Conservation (phyloP, 352 stramenopile species). For the Pilasporangium apinafurcum region DNA sequence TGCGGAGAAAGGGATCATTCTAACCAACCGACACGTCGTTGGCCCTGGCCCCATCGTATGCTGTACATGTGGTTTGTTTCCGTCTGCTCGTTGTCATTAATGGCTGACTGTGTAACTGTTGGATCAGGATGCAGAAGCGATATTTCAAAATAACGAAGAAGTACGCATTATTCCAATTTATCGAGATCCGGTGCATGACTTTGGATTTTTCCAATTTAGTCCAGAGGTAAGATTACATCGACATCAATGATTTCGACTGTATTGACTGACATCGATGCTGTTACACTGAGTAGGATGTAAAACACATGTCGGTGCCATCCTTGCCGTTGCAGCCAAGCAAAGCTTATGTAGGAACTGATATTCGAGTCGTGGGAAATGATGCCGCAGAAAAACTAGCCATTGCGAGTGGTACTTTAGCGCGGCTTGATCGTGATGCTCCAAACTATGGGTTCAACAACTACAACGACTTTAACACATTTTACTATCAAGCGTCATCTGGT, state of each 20-base stretch:
- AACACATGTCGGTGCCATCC: slow-evolving; percentile 76
- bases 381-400: slow-evolving; percentile 90
- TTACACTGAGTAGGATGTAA: slow-evolving; percentile 50
- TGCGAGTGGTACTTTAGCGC: slow-evolving; percentile 86
- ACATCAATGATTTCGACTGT: neutral
- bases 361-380: slow-evolving; percentile 91
- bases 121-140: slow-evolving; percentile 76
- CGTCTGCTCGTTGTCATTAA: neutral
- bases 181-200: slow-evolving; percentile 91
- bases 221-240: slow-evolving; percentile 31
- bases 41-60: slow-evolving; percentile 78
- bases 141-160: slow-evolving; percentile 94
- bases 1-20: slow-evolving; percentile 86
- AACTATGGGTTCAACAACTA: slow-evolving; percentile 89
- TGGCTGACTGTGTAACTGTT: neutral
- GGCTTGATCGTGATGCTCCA: slow-evolving; percentile 86
- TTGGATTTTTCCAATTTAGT: slow-evolving; percentile 90
- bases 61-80: neutral
- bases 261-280: neutral
- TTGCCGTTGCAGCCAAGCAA: slow-evolving; percentile 77
- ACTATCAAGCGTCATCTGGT: slow-evolving; percentile 86
- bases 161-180: slow-evolving; percentile 90
- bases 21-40: slow-evolving; percentile 92
- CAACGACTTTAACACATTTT: slow-evolving; percentile 94
- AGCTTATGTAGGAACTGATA: slow-evolving; percentile 87